Conservation (phyloP, 805 yeast genomes). For the Wickerhamomyces sydowiorum region DNA sequence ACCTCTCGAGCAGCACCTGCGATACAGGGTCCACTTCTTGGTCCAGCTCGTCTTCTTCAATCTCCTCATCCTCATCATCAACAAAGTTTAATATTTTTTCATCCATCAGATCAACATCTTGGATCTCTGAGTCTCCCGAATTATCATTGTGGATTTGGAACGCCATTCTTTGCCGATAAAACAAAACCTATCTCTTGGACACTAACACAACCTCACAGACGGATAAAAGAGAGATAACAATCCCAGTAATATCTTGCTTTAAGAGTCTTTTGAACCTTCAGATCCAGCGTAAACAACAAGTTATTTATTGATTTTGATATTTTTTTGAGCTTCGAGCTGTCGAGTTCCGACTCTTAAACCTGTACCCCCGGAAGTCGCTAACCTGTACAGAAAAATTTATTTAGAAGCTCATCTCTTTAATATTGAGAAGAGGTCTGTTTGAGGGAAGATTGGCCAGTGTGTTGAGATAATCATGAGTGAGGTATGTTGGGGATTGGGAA, state of each 20-base stretch:
- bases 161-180: neutral
- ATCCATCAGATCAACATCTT: neutral
- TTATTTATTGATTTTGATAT: neutral
- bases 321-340: too few relatives aligned
- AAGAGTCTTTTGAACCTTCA: too few relatives aligned
- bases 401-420: conserved; percentile 10
- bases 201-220: too few relatives aligned
- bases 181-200: too few relatives aligned
- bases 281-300: neutral
- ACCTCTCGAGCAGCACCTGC: conserved; percentile 22
- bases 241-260: too few relatives aligned
- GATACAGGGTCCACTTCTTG: conserved; percentile 23
- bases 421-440: too few relatives aligned
- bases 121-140: neutral
- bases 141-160: neutral
- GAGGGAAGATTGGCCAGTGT: too few relatives aligned
- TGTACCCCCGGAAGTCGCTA: neutral
- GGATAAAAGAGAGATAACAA: too few relatives aligned
- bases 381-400: neutral
- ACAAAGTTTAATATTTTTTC: conserved; percentile 3
- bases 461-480: neutral
- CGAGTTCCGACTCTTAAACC: too few relatives aligned
- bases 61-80: conserved; percentile 6
- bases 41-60: conserved; percentile 15
- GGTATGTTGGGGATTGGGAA: neutral